Conservation (phyloP, 768 basidiomycete genomes). For the Sarcodon sp. region DNA sequence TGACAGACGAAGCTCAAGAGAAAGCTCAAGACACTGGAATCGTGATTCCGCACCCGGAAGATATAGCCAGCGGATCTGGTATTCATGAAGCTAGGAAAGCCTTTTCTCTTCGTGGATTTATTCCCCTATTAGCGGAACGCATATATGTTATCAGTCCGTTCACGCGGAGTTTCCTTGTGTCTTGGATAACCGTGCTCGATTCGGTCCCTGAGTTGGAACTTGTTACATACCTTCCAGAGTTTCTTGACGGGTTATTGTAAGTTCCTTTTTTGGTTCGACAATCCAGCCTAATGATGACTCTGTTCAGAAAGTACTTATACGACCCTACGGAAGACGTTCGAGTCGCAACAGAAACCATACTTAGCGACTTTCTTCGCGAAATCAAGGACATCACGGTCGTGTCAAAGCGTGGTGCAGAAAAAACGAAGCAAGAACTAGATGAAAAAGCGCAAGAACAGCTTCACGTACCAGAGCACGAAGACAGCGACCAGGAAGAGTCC, state of each 20-base stretch:
- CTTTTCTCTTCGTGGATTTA: constrained; percentile 90
- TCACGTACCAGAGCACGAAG: constrained; percentile 29
- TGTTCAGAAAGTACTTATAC: constrained; percentile 77
- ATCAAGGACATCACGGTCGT: constrained; percentile 77
- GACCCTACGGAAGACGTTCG: constrained; percentile 93
- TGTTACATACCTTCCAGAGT: constrained; percentile 88
- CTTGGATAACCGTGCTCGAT: constrained; percentile 92
- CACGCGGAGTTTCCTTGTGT: constrained; percentile 91
- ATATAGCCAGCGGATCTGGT: constrained; percentile 23
- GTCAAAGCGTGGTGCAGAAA: constrained; percentile 44
- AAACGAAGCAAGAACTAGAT: constrained; percentile 24
- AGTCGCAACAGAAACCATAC: constrained; percentile 77
- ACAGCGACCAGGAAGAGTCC: not conserved
- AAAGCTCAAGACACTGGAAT: constrained; percentile 29
- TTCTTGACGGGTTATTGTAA: constrained; percentile 86
- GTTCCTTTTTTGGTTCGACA: constrained; percentile 14
- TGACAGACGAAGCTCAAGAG: constrained; percentile 10
- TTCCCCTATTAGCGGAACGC: constrained; percentile 85
- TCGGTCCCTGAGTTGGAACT: constrained; percentile 95
- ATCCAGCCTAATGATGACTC: constrained; percentile 5
- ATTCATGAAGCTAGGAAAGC: constrained; percentile 46
- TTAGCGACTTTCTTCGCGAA: constrained; percentile 85
- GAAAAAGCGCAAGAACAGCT: constrained; percentile 21
- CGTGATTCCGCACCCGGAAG: constrained; percentile 52
- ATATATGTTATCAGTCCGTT: constrained; percentile 95